Evolutionary conservation across 495 filamentous ascomycete species (phyloP), one percentile per base, ranked within the genome.

Genomic region (Aspergillus nanangensis): DNA sequence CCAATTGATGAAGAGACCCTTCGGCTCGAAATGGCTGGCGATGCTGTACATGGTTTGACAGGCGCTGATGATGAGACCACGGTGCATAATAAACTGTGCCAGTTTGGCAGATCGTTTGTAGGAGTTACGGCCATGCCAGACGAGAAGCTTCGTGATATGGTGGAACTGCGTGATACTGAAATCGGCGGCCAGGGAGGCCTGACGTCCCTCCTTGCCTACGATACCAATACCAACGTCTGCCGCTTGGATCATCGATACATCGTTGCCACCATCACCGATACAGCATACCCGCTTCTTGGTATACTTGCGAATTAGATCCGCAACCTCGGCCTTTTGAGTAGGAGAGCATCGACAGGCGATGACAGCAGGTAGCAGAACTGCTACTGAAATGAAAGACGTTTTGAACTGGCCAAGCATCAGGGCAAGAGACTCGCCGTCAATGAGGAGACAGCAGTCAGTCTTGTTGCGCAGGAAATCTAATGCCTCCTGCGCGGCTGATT

Each of bases 161-260:
- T 83, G 86, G 70, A 99, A 99, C 56, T 95, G 89, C 41, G 86
- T 84, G 59, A 97, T 92, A 35, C 85, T 90, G 66, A 99, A 97
- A 58, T 99, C 94, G 2, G 94, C 94, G 0, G 94, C 94, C 2
- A 99, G 79, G 48, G 82, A 88, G 17, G 94, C 94, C 67, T 99
- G 94, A 11, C 88, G 82, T 14, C 94, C 94, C 67, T 99, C 94
- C 67, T 97, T 97, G 35, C 94, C 94, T 8, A 96, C 94, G 49
- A 99, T 97, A 24, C 94, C 94, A 46, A 99, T 90, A 32, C 94
- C 94, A 1, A 99, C 90, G 56, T 97, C 94, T 1, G 94, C 94
- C 5, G 93, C 91, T 69, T 96, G 92, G 54, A 99, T 99, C 94
- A 99, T 99, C 41, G 85, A 90, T 22, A 99, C 94, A 63, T 99